Evolutionary conservation across 148 eudicot species (phyloP).

Genomic region (Spergularia marina): DNA sequence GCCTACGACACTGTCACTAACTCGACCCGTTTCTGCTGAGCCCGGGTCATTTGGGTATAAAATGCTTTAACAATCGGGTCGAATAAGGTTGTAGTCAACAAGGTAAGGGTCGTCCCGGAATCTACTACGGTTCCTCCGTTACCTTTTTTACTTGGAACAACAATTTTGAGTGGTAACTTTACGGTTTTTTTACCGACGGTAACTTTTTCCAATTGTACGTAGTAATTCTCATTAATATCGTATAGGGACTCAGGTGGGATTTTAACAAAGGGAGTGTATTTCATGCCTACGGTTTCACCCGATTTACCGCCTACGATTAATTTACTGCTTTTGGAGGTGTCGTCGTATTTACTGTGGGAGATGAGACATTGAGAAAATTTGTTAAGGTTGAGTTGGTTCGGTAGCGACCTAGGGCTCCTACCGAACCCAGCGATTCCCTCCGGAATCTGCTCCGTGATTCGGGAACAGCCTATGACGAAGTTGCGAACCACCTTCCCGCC

Average conservation of each 20-base stretch:
- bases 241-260: conserved; percentile 32
- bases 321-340: conserved; percentile 37
- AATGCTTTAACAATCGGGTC: conserved; percentile 48
- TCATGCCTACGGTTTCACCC: conserved; percentile 6
- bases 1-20: too few relatives aligned
- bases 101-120: conserved; percentile 66
- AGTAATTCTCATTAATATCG: conserved; percentile 40
- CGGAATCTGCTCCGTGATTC: conserved; percentile 42
- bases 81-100: conserved; percentile 36
- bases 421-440: conserved; percentile 75
- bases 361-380: conserved; percentile 66
- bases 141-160: conserved; percentile 40
- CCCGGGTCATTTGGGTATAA: conserved; percentile 35
- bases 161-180: conserved; percentile 36
- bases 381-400: conserved; percentile 49
- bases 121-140: conserved; percentile 65
- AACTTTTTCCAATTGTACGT: conserved; percentile 43
- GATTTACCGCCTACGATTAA: conserved; percentile 29
- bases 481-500: conserved; percentile 19
- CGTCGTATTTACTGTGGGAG: conserved; percentile 52
- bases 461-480: conserved; percentile 60
- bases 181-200: conserved; percentile 53
- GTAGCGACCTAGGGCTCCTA: conserved; percentile 52
- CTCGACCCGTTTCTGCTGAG: conserved; percentile 35
- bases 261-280: conserved; percentile 50